phyloP scores from a whole-genome alignment of 1,284 basidiomycete species.

The Lentinula novae-zelandiae region DNA sequence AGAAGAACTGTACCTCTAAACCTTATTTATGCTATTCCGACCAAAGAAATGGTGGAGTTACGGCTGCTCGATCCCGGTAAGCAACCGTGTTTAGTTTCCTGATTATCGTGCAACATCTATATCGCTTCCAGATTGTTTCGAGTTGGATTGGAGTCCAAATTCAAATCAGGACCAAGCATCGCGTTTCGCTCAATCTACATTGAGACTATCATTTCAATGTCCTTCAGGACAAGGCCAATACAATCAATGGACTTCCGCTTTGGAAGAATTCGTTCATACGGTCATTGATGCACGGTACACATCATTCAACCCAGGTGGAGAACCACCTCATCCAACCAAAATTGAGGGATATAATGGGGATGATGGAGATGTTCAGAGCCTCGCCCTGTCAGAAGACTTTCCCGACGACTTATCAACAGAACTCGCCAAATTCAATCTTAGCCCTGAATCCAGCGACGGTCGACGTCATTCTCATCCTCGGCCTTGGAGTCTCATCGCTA shows the following conservation, averaged over 20 bases:
- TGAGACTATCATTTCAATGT: slow-evolving; percentile 15
- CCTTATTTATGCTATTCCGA: slow-evolving; percentile 29
- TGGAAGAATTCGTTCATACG: slow-evolving; percentile 27
- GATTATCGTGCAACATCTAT: neutral
- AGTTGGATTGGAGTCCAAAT: slow-evolving; percentile 26
- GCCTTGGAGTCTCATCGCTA: slow-evolving; percentile 35
- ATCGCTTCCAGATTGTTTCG: slow-evolving; percentile 23
- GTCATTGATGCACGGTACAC: slow-evolving; percentile 14
- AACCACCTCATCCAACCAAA: neutral
- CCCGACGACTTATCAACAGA: slow-evolving; percentile 22
- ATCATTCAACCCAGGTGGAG: neutral
- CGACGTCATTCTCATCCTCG: slow-evolving; percentile 25
- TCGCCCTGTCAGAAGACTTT: neutral
- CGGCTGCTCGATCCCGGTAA: slow-evolving; percentile 28
- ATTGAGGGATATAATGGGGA: neutral
- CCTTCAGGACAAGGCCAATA: slow-evolving; percentile 23
- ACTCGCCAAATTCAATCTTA: slow-evolving; percentile 1
- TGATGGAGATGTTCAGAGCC: neutral
- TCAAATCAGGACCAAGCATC: slow-evolving; percentile 15
- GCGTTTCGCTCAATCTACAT: neutral
- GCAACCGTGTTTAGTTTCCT: neutral
- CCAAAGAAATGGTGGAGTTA: slow-evolving; percentile 21
- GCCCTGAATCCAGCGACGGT: slow-evolving; percentile 16
- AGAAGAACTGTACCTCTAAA: slow-evolving; percentile 23
- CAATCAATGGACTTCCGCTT: slow-evolving; percentile 29